These are phyloP conservation scores for Ganoderma boninense DNA, from an alignment of 1,284 basidiomycete species.

Conservation along the genomic window DNA sequence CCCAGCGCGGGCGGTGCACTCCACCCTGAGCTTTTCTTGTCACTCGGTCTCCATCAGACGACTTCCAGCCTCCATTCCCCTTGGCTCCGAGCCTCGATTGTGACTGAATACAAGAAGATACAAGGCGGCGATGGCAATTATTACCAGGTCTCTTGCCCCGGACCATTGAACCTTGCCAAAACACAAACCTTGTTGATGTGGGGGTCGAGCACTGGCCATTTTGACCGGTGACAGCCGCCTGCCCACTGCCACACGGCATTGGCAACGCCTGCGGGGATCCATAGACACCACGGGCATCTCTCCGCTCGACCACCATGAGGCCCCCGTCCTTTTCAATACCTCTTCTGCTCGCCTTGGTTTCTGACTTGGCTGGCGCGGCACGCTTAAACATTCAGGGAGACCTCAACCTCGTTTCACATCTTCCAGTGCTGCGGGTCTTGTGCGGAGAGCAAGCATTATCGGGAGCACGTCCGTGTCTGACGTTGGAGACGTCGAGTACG, in stretches of 20 bases:
- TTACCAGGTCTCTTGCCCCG: not conserved
- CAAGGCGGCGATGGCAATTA: not conserved
- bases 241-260: constrained; percentile 18
- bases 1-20: constrained; percentile 11
- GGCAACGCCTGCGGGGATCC: not conserved
- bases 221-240: constrained; percentile 6
- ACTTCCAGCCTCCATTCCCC: not conserved
- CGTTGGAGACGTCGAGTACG: constrained; percentile 46
- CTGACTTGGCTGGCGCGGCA: constrained; percentile 35
- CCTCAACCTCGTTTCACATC: constrained; percentile 11
- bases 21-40: not conserved
- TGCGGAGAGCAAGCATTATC: constrained; percentile 12
- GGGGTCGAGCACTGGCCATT: not conserved
- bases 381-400: constrained; percentile 33
- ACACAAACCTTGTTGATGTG: not conserved
- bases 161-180: not conserved
- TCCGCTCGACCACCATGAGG: constrained; percentile 29
- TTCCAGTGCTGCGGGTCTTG: constrained; percentile 3
- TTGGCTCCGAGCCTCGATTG: not conserved
- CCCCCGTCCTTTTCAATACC: constrained; percentile 27
- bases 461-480: constrained; percentile 25
- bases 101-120: not conserved
- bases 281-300: not conserved
- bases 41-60: not conserved
- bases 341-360: constrained; percentile 31